Conservation (phyloP, 2,329 filamentous ascomycete genomes). For the Helotiales sp. region DNA sequence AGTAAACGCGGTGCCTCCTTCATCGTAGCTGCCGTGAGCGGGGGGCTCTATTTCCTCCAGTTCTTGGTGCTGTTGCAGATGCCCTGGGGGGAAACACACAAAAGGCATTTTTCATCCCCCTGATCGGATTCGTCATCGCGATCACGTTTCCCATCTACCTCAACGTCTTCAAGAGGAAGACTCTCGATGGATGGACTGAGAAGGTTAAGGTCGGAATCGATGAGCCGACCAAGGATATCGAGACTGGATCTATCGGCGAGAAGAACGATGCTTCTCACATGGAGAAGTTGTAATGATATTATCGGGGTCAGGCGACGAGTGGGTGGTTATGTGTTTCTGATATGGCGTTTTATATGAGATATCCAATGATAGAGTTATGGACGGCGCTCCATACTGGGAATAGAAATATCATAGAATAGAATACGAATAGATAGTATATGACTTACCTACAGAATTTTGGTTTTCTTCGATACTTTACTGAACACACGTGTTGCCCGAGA, state of each 20-base stretch:
- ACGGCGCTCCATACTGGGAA: background rate
- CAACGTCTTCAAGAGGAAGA: constrained; percentile 34
- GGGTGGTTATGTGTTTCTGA: background rate
- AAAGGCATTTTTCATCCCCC: constrained; percentile 35
- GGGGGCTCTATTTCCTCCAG: constrained; percentile 39
- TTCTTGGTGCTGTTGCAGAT: constrained; percentile 34
- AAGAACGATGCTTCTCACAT: constrained; percentile 24
- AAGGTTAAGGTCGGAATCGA: constrained; percentile 38
- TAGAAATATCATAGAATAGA: constrained; percentile 3
- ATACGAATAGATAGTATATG: background rate
- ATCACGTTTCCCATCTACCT: constrained; percentile 37
- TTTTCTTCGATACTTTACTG: background rate
- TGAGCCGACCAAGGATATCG: constrained; percentile 29
- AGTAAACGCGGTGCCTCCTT: constrained; percentile 81
- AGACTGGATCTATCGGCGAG: constrained; percentile 21
- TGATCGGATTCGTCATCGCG: constrained; percentile 35
- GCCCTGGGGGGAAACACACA: constrained; percentile 33
- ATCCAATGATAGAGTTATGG: constrained; percentile 7
- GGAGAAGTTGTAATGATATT: constrained; percentile 29
- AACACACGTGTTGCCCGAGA: too few species aligned
- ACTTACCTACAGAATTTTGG: background rate
- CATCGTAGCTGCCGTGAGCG: constrained; percentile 59
- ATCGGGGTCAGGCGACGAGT: background rate
- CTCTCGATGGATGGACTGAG: constrained; percentile 38
- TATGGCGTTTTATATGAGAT: constrained; percentile 7